These are phyloP conservation scores for Cryptococcus floricola DNA, from an alignment of 1,284 basidiomycete genomes.

Conservation along the genomic window DNA sequence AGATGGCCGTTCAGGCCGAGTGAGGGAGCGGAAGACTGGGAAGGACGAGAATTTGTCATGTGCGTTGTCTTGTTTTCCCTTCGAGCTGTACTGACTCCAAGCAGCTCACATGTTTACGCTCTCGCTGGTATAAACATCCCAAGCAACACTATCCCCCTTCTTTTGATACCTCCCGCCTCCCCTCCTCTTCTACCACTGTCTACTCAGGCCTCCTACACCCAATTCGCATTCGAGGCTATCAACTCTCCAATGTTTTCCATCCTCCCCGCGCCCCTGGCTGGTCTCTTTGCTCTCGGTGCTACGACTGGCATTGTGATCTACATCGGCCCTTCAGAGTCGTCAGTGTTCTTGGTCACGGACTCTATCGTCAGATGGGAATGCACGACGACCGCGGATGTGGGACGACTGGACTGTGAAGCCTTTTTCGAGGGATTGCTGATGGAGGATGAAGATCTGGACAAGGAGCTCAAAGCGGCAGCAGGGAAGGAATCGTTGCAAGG, in stretches of 20 bases:
- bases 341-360: constrained; percentile 70
- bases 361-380: constrained; percentile 63
- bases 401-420: constrained; percentile 67
- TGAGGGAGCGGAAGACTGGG: constrained; percentile 68
- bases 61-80: constrained; percentile 47
- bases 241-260: constrained; percentile 82
- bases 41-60: constrained; percentile 89
- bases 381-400: constrained; percentile 61
- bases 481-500: constrained; percentile 47
- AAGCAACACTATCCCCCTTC: constrained; percentile 60
- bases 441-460: constrained; percentile 61
- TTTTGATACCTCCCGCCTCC: constrained; percentile 57
- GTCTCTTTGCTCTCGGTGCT: constrained; percentile 75
- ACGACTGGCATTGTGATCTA: constrained; percentile 80
- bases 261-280: constrained; percentile 77
- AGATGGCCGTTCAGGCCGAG: constrained; percentile 82
- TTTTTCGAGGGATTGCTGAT: constrained; percentile 68
- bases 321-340: constrained; percentile 68
- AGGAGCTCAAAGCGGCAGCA: constrained; percentile 55
- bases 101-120: constrained; percentile 78
- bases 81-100: neutral
- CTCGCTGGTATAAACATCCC: constrained; percentile 71
- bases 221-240: constrained; percentile 92
- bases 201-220: constrained; percentile 72
- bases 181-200: constrained; percentile 51